Percentiles rank a stretch among this genome's conserved stretches.
Evolutionary conservation across 805 yeast species (phyloP).

Genomic region (Candida khao-thaluensis): DNA sequence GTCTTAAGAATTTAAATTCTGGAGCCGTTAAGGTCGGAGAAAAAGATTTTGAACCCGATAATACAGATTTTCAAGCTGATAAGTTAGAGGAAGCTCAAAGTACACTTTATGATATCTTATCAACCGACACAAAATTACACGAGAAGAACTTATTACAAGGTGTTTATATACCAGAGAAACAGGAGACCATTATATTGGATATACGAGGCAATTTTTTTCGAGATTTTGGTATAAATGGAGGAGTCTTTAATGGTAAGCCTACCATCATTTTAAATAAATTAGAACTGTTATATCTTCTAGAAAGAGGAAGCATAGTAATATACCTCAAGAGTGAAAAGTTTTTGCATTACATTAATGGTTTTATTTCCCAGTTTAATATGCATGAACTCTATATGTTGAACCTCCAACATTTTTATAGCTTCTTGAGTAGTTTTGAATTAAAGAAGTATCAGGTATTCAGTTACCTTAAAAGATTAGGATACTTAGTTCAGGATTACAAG

Average conservation of each 20-base stretch:
- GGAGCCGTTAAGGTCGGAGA: conserved; percentile 62
- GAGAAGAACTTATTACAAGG: conserved; percentile 53
- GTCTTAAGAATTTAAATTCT: background rate
- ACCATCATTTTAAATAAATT: conserved; percentile 55
- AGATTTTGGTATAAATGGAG: conserved; percentile 60
- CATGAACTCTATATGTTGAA: conserved; percentile 41
- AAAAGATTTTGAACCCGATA: conserved; percentile 85
- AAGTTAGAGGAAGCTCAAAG: conserved; percentile 53
- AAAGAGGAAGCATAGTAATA: conserved; percentile 59
- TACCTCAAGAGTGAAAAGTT: conserved; percentile 25
- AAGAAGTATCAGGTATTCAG: conserved; percentile 62
- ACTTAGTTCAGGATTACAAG: conserved; percentile 46
- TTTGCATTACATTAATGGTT: conserved; percentile 19
- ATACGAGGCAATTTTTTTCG: conserved; percentile 74
- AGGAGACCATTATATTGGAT: conserved; percentile 32
- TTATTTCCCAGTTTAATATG: conserved; percentile 21
- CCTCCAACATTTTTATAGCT: conserved; percentile 61
- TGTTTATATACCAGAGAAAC: conserved; percentile 38
- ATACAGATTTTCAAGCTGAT: conserved; percentile 51
- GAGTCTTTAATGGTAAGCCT: conserved; percentile 17
- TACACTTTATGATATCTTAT: conserved; percentile 67
- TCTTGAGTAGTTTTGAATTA: conserved; percentile 16
- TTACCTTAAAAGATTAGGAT: conserved; percentile 75
- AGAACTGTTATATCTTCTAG: conserved; percentile 75
- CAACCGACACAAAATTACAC: conserved; percentile 43